phyloP scores from a whole-genome alignment of 2,329 filamentous ascomycete genomes.

The Aureobasidium musti region DNA sequence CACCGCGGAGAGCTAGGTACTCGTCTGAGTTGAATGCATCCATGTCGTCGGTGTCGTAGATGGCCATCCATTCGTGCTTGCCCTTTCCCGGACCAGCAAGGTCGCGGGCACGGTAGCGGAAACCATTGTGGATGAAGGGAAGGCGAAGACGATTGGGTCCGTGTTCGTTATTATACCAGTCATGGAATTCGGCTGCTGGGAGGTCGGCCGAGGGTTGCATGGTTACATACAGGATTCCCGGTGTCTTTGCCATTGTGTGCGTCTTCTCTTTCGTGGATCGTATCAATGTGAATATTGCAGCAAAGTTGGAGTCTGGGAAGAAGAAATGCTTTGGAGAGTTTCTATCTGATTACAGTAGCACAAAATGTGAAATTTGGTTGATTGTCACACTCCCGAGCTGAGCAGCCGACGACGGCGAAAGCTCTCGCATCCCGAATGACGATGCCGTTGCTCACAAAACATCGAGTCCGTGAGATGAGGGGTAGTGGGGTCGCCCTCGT shows the following conservation, averaged over 20 bases:
- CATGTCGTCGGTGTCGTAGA: slow-evolving; percentile 81
- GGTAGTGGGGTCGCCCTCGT: slow-evolving; percentile 15
- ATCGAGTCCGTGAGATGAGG: slow-evolving; percentile 15
- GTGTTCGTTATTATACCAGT: slow-evolving; percentile 95
- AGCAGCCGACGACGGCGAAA: slow-evolving; percentile 14
- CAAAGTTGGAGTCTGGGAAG: too few species aligned
- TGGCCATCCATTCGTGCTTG: slow-evolving; percentile 71
- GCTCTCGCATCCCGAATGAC: slow-evolving; percentile 22
- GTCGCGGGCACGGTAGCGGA: slow-evolving; percentile 74
- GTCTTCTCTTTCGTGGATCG: background rate
- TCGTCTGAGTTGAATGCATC: slow-evolving; percentile 67
- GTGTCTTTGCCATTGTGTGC: slow-evolving; percentile 36
- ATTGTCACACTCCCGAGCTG: slow-evolving; percentile 1
- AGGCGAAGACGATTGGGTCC: slow-evolving; percentile 77
- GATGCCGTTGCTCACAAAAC: slow-evolving; percentile 22
- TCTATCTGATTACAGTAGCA: background rate
- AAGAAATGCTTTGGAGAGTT: background rate
- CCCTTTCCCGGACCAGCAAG: slow-evolving; percentile 44
- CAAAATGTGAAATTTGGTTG: background rate
- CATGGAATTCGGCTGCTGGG: slow-evolving; percentile 72
- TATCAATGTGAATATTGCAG: background rate
- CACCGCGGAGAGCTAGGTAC: slow-evolving; percentile 67
- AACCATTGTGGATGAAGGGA: slow-evolving; percentile 72
- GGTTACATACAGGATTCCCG: slow-evolving; percentile 79
- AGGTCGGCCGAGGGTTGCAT: slow-evolving; percentile 75